Conservation (phyloP, 2,329 filamentous ascomycete species). For the Microascus cirrosus region DNA sequence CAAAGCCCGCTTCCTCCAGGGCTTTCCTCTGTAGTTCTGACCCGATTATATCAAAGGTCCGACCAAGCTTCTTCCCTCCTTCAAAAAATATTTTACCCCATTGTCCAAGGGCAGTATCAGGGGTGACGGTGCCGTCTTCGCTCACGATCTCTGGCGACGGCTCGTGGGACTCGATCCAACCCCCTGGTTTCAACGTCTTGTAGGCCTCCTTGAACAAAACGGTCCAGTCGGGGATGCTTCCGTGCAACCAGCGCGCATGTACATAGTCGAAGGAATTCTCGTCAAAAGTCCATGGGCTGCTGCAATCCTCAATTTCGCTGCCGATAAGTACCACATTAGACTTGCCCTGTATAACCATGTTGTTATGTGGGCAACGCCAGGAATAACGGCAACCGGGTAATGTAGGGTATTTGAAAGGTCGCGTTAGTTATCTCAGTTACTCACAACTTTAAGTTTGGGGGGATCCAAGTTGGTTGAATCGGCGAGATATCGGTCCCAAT, state of each 20-base stretch:
- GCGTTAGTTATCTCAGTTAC: conserved; percentile 6
- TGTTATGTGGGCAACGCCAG: too few species aligned
- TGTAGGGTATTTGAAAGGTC: too few species aligned
- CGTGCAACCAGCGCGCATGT: conserved; percentile 45
- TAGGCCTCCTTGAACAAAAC: conserved; percentile 38
- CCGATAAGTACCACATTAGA: conserved; percentile 18
- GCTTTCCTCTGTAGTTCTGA: not conserved
- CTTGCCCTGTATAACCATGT: not conserved
- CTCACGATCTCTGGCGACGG: not conserved
- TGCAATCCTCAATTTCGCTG: conserved; percentile 31
- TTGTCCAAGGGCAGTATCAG: not conserved
- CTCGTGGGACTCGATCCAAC: not conserved
- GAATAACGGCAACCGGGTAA: not conserved
- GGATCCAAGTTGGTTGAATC: conserved; percentile 42
- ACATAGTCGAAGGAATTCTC: conserved; percentile 43
- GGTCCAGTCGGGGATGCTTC: conserved; percentile 44
- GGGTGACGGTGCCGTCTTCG: not conserved
- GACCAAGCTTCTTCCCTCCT: not conserved
- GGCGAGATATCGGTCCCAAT: conserved; percentile 45
- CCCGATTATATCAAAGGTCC: not conserved
- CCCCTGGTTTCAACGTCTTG: not conserved
- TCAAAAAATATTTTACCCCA: not conserved
- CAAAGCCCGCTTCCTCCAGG: conserved; percentile 1
- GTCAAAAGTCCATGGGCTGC: conserved; percentile 22
- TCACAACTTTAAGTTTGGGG: conserved; percentile 22